These are phyloP conservation scores for Tetrahymena elliotti DNA, from an alignment of 73 alveolate species.

Conservation along the genomic window DNA sequence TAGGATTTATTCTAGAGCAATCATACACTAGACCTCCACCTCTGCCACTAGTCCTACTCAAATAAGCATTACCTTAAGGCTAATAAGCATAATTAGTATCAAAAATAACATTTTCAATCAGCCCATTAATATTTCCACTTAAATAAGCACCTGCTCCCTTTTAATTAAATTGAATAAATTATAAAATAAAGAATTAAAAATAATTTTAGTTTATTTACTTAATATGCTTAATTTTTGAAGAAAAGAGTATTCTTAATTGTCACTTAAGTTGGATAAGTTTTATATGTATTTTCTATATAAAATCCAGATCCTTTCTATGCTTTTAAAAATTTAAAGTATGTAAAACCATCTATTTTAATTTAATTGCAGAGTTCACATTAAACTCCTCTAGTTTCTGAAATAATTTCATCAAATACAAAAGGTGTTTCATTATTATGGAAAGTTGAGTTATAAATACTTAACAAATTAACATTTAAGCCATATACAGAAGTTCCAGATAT, in stretches of 20 bases:
- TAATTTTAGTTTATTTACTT: background rate
- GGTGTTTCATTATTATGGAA: background rate
- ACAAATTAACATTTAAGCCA: background rate
- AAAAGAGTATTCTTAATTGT: background rate
- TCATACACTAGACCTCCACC: background rate
- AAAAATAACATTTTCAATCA: background rate
- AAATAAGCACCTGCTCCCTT: background rate
- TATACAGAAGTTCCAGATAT: background rate
- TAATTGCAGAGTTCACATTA: background rate
- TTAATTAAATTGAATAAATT: background rate
- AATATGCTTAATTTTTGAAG: background rate
- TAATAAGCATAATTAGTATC: background rate
- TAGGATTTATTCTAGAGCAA: background rate
- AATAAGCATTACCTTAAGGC: background rate
- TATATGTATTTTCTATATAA: background rate
- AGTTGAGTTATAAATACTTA: background rate
- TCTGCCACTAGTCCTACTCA: background rate
- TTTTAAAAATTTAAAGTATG: background rate
- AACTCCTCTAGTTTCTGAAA: background rate
- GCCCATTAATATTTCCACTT: background rate
- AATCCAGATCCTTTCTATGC: background rate
- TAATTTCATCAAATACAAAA: background rate
- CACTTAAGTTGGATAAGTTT: background rate
- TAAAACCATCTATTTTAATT: background rate
- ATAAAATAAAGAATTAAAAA: background rate